Evolutionary conservation across 768 basidiomycete species (phyloP).

Genomic region (Suillus plorans): DNA sequence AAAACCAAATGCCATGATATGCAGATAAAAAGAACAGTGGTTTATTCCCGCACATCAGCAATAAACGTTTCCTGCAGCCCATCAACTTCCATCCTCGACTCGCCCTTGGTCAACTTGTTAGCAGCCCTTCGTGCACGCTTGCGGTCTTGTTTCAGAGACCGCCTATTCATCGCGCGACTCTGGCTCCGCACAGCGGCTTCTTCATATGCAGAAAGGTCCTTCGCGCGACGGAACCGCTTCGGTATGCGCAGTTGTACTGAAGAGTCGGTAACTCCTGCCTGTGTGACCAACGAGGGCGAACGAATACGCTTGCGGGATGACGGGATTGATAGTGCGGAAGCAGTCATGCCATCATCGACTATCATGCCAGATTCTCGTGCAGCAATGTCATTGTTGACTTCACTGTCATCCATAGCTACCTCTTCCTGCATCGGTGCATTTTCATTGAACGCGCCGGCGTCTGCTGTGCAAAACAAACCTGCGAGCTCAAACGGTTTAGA

Average conservation of each 20-base stretch:
- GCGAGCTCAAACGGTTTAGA: conserved; percentile 80
- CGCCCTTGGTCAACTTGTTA: conserved; percentile 22
- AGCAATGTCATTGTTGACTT: conserved; percentile 34
- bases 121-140: conserved; percentile 61
- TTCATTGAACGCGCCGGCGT: conserved; percentile 73
- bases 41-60: conserved; percentile 6
- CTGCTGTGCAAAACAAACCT: conserved; percentile 78
- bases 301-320: conserved; percentile 9
- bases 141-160: conserved; percentile 59
- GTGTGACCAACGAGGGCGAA: conserved; percentile 33
- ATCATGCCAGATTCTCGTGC: conserved; percentile 36
- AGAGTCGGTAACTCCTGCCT: conserved; percentile 36
- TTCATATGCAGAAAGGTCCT: conserved; percentile 55
- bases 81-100: conserved; percentile 33
- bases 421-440: conserved; percentile 37
- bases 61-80: conserved; percentile 18
- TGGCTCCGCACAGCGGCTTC: conserved; percentile 50
- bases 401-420: conserved; percentile 45
- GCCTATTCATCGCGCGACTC: conserved; percentile 51
- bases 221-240: conserved; percentile 60
- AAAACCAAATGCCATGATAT: background rate
- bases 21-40: background rate
- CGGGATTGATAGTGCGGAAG: conserved; percentile 29
- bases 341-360: conserved; percentile 39
- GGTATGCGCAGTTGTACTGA: conserved; percentile 39